Evolutionary conservation across 2,329 filamentous ascomycete genomes (phyloP).

Genomic region (Pseudogymnoascus sp.): DNA sequence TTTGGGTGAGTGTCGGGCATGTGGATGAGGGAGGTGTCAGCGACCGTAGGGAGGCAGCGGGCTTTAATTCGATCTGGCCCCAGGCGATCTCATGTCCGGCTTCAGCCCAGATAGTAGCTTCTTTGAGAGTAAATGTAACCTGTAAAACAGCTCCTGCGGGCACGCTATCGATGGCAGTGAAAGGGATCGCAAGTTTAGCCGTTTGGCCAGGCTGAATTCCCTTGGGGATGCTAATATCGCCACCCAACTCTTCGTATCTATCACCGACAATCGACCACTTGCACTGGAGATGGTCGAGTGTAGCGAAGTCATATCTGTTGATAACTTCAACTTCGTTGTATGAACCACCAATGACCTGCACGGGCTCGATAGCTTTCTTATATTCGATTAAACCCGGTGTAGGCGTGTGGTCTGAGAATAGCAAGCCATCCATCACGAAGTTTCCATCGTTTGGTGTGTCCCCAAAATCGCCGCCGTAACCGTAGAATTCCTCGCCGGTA

Average conservation of each 20-base stretch:
- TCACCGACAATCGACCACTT: slow-evolving; percentile 41
- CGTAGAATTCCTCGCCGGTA: slow-evolving; percentile 36
- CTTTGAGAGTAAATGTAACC: slow-evolving; percentile 41
- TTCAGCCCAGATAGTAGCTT: slow-evolving; percentile 45
- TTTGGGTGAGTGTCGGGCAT: slow-evolving; percentile 23
- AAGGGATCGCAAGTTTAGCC: slow-evolving; percentile 17
- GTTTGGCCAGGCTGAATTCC: slow-evolving; percentile 33
- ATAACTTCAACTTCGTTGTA: slow-evolving; percentile 25
- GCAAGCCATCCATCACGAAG: slow-evolving; percentile 40
- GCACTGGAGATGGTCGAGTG: slow-evolving; percentile 44
- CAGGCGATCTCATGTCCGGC: slow-evolving; percentile 48
- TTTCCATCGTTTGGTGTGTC: slow-evolving; percentile 39
- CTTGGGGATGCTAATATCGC: slow-evolving; percentile 7
- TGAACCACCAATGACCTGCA: slow-evolving; percentile 27
- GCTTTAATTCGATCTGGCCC: slow-evolving; percentile 37
- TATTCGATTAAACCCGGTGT: slow-evolving; percentile 38
- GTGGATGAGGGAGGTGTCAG: slow-evolving; percentile 3
- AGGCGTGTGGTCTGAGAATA: slow-evolving; percentile 36
- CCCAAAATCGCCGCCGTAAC: slow-evolving; percentile 41
- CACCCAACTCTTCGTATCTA: slow-evolving; percentile 32
- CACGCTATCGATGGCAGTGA: slow-evolving; percentile 15
- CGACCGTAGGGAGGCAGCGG: slow-evolving; percentile 19
- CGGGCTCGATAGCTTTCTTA: slow-evolving; percentile 37
- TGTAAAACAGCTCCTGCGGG: slow-evolving; percentile 42
- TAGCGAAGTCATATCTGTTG: slow-evolving; percentile 48